Percentiles rank a stretch among this genome's conserved stretches.
These are phyloP conservation scores for Cryptosporidium tyzzeri DNA, from an alignment of 169 alveolate genomes.

Conservation along the genomic window DNA sequence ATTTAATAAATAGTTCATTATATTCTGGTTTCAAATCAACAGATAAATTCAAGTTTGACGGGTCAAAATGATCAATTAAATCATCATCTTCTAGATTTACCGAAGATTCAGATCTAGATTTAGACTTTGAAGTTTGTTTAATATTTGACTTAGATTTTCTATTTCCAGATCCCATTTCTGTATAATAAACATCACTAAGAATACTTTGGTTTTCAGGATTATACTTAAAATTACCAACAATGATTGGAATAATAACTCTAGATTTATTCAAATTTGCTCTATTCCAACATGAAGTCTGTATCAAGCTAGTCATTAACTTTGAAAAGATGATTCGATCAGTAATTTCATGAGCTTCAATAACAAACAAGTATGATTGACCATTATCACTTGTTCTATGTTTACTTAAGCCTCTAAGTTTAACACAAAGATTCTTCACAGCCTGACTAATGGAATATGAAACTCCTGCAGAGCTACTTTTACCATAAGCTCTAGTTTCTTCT, in stretches of 20 bases:
- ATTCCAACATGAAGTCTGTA: slow-evolving; percentile 65
- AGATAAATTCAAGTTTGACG: neutral
- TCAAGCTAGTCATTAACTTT: slow-evolving; percentile 18
- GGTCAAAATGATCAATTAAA: neutral
- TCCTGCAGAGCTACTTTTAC: neutral
- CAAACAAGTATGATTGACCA: slow-evolving; percentile 36
- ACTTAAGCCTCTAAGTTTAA: slow-evolving; percentile 15
- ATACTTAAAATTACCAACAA: slow-evolving; percentile 19
- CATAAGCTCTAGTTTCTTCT: neutral
- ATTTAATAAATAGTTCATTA: slow-evolving; percentile 25
- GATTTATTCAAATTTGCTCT: slow-evolving; percentile 27
- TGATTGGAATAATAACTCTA: slow-evolving; percentile 34
- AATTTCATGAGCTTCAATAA: slow-evolving; percentile 43
- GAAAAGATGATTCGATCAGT: neutral
- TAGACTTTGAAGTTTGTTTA: neutral
- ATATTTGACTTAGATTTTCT: neutral
- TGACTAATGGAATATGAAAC: neutral
- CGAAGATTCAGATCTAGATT: neutral
- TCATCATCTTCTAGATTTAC: neutral
- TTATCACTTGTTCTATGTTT: slow-evolving; percentile 39
- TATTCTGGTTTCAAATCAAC: neutral
- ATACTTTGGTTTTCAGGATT: neutral
- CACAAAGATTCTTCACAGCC: slow-evolving; percentile 31
- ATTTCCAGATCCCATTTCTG: neutral
- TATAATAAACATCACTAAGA: slow-evolving; percentile 3